Evolutionary conservation across 2,329 filamentous ascomycete species (phyloP).

Genomic region (Cyclaneusma minus): DNA sequence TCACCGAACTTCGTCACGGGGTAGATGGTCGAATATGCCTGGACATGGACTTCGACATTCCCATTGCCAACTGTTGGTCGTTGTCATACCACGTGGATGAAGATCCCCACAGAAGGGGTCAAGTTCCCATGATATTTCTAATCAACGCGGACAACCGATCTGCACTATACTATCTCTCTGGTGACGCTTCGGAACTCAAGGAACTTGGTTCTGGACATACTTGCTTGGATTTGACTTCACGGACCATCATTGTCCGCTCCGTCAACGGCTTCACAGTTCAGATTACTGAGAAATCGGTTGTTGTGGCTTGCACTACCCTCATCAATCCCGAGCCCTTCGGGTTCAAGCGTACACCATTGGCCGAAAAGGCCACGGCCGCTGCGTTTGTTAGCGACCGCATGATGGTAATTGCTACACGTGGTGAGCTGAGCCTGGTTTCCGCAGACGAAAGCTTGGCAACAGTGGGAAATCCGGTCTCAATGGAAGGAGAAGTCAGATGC

Average conservation of each 20-base stretch:
- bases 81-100: constrained; percentile 22
- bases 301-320: not conserved
- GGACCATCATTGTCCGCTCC: constrained; percentile 32
- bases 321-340: not conserved
- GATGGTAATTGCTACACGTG: constrained; percentile 10
- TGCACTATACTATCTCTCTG: constrained; percentile 26
- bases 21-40: constrained; percentile 51
- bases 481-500: no score
- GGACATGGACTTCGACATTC: constrained; percentile 33
- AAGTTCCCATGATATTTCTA: constrained; percentile 12
- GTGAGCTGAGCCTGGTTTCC: no score
- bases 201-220: constrained; percentile 25
- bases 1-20: constrained; percentile 56
- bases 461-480: no score
- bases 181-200: constrained; percentile 28
- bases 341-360: constrained; percentile 1
- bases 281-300: constrained; percentile 32
- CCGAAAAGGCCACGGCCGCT: constrained; percentile 8
- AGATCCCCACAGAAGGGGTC: constrained; percentile 3
- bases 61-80: constrained; percentile 38
- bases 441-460: no score
- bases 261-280: constrained; percentile 29
- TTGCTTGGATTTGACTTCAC: constrained; percentile 33
- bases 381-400: constrained; percentile 7
- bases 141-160: constrained; percentile 15